These are phyloP conservation scores for Auxenochlorella protothecoides DNA, from an alignment of 139 green algal genomes.

Conservation along the genomic window DNA sequence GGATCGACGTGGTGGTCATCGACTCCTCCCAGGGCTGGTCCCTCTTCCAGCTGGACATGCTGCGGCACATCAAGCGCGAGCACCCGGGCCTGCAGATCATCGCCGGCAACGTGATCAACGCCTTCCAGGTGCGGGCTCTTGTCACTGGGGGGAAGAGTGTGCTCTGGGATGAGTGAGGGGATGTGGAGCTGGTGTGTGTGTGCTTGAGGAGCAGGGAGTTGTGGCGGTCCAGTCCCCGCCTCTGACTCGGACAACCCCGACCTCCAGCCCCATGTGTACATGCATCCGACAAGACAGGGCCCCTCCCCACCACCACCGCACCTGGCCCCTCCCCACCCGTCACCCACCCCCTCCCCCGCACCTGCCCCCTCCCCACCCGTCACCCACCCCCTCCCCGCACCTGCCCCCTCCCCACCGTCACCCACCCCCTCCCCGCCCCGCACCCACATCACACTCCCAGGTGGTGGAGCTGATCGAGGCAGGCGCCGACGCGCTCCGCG, in stretches of 20 bases:
- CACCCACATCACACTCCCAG: conserved; percentile 8
- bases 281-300: too few relatives aligned
- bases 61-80: conserved; percentile 76
- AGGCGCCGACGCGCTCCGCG: conserved; percentile 80
- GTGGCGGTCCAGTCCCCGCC: too few relatives aligned
- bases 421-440: not conserved
- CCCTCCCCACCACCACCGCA: not conserved
- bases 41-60: conserved; percentile 57
- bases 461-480: conserved; percentile 47
- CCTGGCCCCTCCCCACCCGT: not conserved
- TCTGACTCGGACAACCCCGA: too few relatives aligned
- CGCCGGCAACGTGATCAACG: conserved; percentile 87
- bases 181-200: not conserved
- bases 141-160: not conserved
- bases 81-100: conserved; percentile 89
- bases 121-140: conserved; percentile 14
- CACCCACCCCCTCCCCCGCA: not conserved
- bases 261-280: too few relatives aligned
- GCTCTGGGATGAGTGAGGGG: not conserved
- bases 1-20: too few relatives aligned
- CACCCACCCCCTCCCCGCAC: not conserved
- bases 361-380: not conserved
- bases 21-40: too few relatives aligned
- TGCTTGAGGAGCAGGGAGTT: too few relatives aligned
- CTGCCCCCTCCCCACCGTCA: not conserved